Conservation (phyloP, 1,284 basidiomycete genomes). For the Microbotryum violaceum region DNA sequence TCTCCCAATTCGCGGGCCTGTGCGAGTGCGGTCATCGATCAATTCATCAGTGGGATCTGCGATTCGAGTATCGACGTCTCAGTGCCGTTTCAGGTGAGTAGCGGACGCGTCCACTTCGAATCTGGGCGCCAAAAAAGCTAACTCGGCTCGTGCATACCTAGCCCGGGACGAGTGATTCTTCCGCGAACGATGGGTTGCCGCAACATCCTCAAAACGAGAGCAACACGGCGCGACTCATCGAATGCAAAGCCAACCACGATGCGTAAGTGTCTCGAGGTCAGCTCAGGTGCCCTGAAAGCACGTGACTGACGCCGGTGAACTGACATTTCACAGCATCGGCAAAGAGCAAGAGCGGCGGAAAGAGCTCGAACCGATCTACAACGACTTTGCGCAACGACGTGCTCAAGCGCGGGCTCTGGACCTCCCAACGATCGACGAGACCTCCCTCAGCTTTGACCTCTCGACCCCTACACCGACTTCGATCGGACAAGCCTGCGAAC, state of each 20-base stretch:
- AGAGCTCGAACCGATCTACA: constrained; percentile 12
- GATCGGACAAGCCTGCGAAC: constrained; percentile 12
- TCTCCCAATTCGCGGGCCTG: not conserved
- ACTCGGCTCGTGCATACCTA: no score
- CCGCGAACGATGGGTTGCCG: constrained; percentile 2
- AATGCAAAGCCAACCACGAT: constrained; percentile 17
- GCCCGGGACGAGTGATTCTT: no score
- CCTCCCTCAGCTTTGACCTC: constrained; percentile 9
- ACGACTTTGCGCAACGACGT: constrained; percentile 8
- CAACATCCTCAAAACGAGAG: constrained; percentile 28
- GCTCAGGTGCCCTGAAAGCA: not conserved
- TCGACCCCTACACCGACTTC: not conserved
- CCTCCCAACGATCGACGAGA: not conserved
- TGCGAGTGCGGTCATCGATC: constrained; percentile 16
- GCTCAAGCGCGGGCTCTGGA: constrained; percentile 1
- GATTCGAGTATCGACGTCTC: constrained; percentile 16
- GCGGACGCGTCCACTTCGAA: not conserved
- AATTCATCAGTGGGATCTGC: constrained; percentile 20
- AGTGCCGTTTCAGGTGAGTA: constrained; percentile 16
- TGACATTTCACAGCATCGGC: constrained; percentile 10
- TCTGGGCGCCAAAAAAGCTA: no score
- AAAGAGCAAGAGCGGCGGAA: constrained; percentile 17
- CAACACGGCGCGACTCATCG: constrained; percentile 16
- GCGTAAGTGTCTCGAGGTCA: constrained; percentile 12
- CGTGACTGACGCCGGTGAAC: not conserved